Evolutionary conservation across 805 yeast genomes (phyloP).

Genomic region (Ogataea haglerorum): DNA sequence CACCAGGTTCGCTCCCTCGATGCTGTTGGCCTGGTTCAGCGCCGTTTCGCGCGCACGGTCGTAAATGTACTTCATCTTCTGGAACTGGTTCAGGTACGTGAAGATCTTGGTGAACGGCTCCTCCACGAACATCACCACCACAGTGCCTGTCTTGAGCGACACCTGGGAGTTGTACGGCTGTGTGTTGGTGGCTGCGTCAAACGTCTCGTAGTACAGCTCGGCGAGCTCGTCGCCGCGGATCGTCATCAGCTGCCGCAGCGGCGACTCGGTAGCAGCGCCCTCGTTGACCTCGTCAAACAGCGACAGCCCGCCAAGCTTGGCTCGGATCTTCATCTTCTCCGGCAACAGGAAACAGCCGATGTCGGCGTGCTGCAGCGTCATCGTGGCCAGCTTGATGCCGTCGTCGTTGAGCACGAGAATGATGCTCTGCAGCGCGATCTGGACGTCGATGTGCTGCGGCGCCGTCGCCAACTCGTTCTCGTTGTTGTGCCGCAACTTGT

Average conservation of each 20-base stretch:
- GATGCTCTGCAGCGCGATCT: constrained; percentile 67
- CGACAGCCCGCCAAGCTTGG: constrained; percentile 74
- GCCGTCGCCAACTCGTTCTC: constrained; percentile 53
- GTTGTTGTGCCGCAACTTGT: constrained; percentile 64
- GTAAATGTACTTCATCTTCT: constrained; percentile 82
- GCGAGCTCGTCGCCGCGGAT: constrained; percentile 80
- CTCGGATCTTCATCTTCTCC: constrained; percentile 67
- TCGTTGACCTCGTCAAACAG: constrained; percentile 73
- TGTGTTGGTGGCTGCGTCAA: constrained; percentile 50
- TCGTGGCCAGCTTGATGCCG: constrained; percentile 73
- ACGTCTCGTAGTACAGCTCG: constrained; percentile 80
- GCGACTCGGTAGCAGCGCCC: constrained; percentile 55
- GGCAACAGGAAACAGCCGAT: constrained; percentile 66
- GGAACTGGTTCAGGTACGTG: constrained; percentile 67
- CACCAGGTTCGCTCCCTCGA: constrained; percentile 56
- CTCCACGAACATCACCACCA: constrained; percentile 76
- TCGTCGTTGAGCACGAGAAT: constrained; percentile 78
- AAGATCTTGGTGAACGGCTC: constrained; percentile 69
- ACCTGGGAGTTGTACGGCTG: constrained; percentile 53
- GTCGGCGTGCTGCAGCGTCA: constrained; percentile 70
- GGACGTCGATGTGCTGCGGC: constrained; percentile 72
- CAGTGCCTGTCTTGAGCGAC: constrained; percentile 69
- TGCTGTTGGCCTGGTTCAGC: constrained; percentile 65
- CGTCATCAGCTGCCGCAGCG: constrained; percentile 61
- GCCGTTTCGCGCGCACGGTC: constrained; percentile 90